Conservation (phyloP, 352 stramenopile genomes). For the Pythium myriotylum region DNA sequence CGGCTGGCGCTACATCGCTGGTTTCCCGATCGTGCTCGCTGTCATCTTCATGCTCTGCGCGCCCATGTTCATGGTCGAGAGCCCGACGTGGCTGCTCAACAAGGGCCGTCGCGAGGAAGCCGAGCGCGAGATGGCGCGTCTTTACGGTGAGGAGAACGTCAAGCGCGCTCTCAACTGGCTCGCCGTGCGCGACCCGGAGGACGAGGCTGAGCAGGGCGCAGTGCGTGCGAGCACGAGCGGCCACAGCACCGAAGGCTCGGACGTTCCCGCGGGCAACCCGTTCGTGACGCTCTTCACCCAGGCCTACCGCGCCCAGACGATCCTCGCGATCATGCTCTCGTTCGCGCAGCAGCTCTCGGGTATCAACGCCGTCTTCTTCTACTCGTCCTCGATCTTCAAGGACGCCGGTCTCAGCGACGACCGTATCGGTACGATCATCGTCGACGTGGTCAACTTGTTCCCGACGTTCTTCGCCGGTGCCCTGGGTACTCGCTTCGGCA, state of each 20-base stretch:
- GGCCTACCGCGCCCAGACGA: conserved; percentile 36
- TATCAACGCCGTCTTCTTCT: conserved; percentile 76
- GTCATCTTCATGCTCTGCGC: conserved; percentile 46
- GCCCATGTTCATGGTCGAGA: conserved; percentile 29
- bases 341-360: conserved; percentile 55
- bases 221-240: neutral
- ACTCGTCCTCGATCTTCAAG: conserved; percentile 65
- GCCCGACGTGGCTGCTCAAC: conserved; percentile 37
- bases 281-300: conserved; percentile 23
- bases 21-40: conserved; percentile 52
- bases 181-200: conserved; percentile 8
- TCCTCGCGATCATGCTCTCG: conserved; percentile 50
- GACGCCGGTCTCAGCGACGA: conserved; percentile 55
- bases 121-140: conserved; percentile 18
- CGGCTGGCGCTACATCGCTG: conserved; percentile 60
- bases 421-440: conserved; percentile 54
- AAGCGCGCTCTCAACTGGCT: conserved; percentile 26
- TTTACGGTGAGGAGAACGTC: conserved; percentile 31
- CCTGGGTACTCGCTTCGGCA: conserved; percentile 46
- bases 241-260: conserved; percentile 2
- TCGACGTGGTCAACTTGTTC: conserved; percentile 59
- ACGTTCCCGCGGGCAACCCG: conserved; percentile 6
- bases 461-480: conserved; percentile 48
- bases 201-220: conserved; percentile 11
- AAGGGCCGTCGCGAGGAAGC: conserved; percentile 31